phyloP scores from a whole-genome alignment of 2,329 filamentous ascomycete genomes.

The Nemania sp. region DNA sequence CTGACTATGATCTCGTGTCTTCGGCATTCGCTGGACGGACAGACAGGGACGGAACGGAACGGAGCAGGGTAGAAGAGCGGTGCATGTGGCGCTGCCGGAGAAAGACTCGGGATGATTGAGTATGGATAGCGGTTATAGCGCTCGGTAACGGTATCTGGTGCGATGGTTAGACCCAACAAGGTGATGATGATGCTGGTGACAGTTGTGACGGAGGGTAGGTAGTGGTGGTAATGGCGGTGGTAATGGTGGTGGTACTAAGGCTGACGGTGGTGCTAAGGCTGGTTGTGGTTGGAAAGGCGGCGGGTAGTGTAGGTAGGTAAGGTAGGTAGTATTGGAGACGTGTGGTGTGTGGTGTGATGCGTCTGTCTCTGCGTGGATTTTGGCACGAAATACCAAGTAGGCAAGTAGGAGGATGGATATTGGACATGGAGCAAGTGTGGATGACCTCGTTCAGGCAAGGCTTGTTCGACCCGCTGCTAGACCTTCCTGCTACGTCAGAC shows the following conservation, averaged over 20 bases:
- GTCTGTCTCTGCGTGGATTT: conserved; percentile 41
- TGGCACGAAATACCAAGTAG: conserved; percentile 37
- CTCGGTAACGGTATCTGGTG: conserved; percentile 21
- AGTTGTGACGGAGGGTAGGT: conserved; percentile 4
- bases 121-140: conserved; percentile 25
- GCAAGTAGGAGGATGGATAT: conserved; percentile 35
- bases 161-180: conserved; percentile 18
- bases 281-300: conserved; percentile 27
- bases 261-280: conserved; percentile 3
- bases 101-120: conserved; percentile 20
- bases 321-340: conserved; percentile 31
- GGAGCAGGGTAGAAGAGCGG: not conserved
- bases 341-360: conserved; percentile 40
- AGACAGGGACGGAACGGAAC: conserved; percentile 20
- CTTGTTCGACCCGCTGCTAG: conserved; percentile 37
- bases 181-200: not conserved
- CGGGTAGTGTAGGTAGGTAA: conserved; percentile 20
- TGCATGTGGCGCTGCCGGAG: conserved; percentile 36
- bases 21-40: conserved; percentile 48
- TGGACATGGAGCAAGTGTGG: conserved; percentile 40
- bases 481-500: conserved; percentile 43
- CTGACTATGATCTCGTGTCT: conserved; percentile 47
- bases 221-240: conserved; percentile 5
- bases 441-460: conserved; percentile 42
- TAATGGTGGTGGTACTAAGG: not conserved